These are phyloP conservation scores for Parsonsia alboflavescens DNA, from an alignment of 257 asterid species.

Conservation along the genomic window DNA sequence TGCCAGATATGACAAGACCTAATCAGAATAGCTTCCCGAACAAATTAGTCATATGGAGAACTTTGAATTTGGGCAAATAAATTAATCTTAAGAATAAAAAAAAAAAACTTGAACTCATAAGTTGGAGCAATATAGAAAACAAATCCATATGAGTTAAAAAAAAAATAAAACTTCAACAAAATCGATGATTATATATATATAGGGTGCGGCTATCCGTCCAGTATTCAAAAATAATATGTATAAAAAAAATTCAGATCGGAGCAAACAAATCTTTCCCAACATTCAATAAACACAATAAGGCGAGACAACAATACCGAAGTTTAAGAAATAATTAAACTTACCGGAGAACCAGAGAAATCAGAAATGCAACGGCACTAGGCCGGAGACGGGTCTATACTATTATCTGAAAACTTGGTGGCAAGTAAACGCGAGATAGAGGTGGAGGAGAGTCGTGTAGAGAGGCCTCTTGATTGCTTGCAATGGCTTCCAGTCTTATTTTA, in stretches of 20 bases:
- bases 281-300: not conserved
- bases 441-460: not conserved
- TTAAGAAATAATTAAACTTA: not conserved
- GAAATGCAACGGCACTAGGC: not conserved
- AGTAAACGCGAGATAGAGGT: not conserved
- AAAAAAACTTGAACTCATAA: not conserved
- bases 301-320: not conserved
- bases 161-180: not conserved
- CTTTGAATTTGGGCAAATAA: not conserved
- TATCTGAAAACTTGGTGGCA: not conserved
- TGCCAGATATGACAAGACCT: not conserved
- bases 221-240: not conserved
- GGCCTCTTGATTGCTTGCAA: conserved; percentile 15
- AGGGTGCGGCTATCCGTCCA: not conserved
- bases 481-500: not conserved
- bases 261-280: not conserved
- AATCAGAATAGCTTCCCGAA: not conserved
- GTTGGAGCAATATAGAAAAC: not conserved
- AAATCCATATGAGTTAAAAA: not conserved
- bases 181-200: not conserved
- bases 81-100: not conserved
- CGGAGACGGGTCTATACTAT: not conserved
- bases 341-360: not conserved
- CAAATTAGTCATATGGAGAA: not conserved
- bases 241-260: conserved; percentile 15